Conservation (phyloP, 768 basidiomycete species). For the Tylopilus felleus region DNA sequence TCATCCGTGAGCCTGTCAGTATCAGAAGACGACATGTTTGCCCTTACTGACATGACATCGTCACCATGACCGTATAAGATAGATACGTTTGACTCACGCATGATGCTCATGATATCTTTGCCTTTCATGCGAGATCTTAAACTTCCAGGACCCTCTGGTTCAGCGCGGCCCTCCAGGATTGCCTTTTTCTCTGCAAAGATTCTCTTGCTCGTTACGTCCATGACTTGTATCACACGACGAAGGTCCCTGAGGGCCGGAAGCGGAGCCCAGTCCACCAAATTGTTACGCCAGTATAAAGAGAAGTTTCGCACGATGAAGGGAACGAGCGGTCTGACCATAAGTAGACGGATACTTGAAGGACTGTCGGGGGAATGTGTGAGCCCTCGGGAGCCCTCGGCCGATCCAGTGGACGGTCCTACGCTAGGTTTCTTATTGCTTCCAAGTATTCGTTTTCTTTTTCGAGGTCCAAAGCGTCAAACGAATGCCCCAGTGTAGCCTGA, state of each 20-base stretch:
- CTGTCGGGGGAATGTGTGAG: slow-evolving; percentile 12
- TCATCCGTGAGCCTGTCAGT: slow-evolving; percentile 32
- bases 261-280: slow-evolving; percentile 33
- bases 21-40: slow-evolving; percentile 31
- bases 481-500: slow-evolving; percentile 33
- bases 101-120: slow-evolving; percentile 39
- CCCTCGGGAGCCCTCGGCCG: neutral
- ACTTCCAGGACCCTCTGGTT: slow-evolving; percentile 6
- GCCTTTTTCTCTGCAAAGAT: slow-evolving; percentile 33
- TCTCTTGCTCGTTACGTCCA: slow-evolving; percentile 27
- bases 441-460: slow-evolving; percentile 26
- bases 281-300: slow-evolving; percentile 31
- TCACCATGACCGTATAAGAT: neutral
- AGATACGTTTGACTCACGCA: slow-evolving; percentile 27
- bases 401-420: slow-evolving; percentile 20
- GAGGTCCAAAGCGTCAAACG: slow-evolving; percentile 29
- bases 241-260: slow-evolving; percentile 26
- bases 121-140: slow-evolving; percentile 18
- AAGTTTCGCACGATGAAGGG: slow-evolving; percentile 30
- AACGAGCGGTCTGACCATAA: slow-evolving; percentile 32
- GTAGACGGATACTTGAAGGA: slow-evolving; percentile 21
- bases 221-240: slow-evolving; percentile 25
- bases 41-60: slow-evolving; percentile 26
- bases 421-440: slow-evolving; percentile 28
- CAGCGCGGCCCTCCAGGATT: slow-evolving; percentile 12